Evolutionary conservation across 2,329 filamentous ascomycete genomes (phyloP).

Genomic region (Cercospora beticola): DNA sequence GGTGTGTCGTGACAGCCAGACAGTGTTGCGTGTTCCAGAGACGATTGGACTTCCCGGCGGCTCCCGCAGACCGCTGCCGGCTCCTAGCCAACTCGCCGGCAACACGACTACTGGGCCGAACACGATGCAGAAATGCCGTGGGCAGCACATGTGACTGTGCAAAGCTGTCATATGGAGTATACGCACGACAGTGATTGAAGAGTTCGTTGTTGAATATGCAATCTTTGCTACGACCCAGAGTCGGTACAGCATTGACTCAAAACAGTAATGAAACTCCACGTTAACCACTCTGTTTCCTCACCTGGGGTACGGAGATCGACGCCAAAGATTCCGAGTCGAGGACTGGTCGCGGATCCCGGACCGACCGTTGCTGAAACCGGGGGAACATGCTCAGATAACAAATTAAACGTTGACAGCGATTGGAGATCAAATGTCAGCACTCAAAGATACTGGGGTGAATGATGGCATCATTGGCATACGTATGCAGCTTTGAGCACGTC

Average conservation of each 20-base stretch:
- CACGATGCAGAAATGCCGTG: neutral
- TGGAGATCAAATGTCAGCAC: neutral
- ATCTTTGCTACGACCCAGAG: neutral
- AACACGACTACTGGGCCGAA: neutral
- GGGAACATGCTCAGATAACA: neutral
- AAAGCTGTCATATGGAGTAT: neutral
- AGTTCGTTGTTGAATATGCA: neutral
- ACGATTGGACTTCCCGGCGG: neutral
- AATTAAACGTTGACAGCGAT: constrained; percentile 1
- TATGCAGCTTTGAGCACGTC: neutral
- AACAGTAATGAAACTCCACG: neutral
- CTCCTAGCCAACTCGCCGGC: neutral
- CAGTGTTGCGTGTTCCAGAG: neutral
- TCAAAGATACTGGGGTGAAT: neutral
- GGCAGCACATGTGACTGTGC: neutral
- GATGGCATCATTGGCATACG: neutral
- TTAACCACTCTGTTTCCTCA: neutral
- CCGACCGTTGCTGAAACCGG: neutral
- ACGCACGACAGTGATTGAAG: neutral
- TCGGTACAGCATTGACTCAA: neutral
- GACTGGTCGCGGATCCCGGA: neutral
- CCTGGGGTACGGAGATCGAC: neutral
- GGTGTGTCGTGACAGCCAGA: constrained; percentile 1
- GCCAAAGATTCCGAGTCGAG: neutral
- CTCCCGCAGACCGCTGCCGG: neutral